Evolutionary conservation across 2,329 filamentous ascomycete species (phyloP).

Genomic region (Pseudocercospora fuligena): DNA sequence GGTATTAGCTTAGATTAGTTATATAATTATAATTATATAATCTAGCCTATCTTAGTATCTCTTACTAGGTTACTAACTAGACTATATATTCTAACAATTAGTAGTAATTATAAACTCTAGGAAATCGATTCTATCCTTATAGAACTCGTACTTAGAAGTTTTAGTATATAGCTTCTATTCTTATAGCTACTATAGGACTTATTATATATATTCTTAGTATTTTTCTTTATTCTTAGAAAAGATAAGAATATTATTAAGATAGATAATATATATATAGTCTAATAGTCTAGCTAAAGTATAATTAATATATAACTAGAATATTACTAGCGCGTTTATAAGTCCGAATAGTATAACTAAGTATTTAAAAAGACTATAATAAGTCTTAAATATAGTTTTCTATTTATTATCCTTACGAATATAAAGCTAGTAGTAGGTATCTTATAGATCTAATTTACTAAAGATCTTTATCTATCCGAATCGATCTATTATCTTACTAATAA

Average conservation of each 20-base stretch:
- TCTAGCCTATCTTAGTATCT: too few relatives aligned
- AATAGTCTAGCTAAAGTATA: neutral
- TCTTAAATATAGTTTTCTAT: neutral
- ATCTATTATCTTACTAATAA: too few relatives aligned
- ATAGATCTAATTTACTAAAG: too few relatives aligned
- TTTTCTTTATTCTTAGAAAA: too few relatives aligned
- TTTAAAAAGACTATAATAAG: too few relatives aligned
- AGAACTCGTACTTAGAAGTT: conserved; percentile 25
- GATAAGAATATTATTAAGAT: too few relatives aligned
- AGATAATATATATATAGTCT: conserved; percentile 1
- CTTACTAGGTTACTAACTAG: too few relatives aligned
- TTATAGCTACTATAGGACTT: conserved; percentile 15
- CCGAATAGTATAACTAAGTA: neutral
- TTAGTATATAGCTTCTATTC: conserved; percentile 21
- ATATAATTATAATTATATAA: too few relatives aligned
- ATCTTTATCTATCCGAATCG: too few relatives aligned
- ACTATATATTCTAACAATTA: too few relatives aligned
- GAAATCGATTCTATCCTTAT: conserved; percentile 28
- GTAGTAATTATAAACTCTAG: conserved; percentile 24
- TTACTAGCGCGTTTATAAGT: neutral
- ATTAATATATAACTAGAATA: neutral
- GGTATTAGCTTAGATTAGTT: too few relatives aligned
- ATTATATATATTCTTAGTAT: neutral
- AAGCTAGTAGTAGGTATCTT: neutral
- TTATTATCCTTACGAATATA: neutral